Evolutionary conservation across 2,329 filamentous ascomycete species (phyloP), one percentile per base, ranked within the genome.

Genomic region (Zopfia rhizophila): DNA sequence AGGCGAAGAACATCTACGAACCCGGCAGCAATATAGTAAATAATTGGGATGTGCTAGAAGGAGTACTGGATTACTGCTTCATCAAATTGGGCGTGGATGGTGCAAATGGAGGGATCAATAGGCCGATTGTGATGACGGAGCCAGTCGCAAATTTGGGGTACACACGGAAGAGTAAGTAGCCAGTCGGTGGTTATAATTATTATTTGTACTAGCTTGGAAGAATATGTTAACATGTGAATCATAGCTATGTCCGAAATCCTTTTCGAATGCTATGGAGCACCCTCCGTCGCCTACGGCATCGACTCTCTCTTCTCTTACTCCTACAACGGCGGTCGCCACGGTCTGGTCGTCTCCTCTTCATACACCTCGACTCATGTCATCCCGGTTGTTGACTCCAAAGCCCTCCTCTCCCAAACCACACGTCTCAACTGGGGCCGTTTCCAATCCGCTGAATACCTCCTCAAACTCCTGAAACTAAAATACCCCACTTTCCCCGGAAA

Each of bases 1-100:
- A 97, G 69, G 87, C 96, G 48, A 88, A 93, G 68, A 89, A 90
- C 69, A 88, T 92, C 1, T 97, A 97, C 62, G 94, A 99, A 70
- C 83, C 88, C 2, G 92, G 92, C 17, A 93, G 88, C 31, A 93
- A 92, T 55, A 88, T 99, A 35, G 85, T 97, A 50, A 92, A 90
- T 71, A 97, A 97, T 69, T 99, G 95, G 91, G 94, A 99, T 72
- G 92, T 91, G 23, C 91, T 96, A 85, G 94, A 99, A 72, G 91
- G 93, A 47, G 81, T 97, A 4, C 75, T 99, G 33, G 94, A 99
- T 75, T 97, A 97, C 72, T 82, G 92, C 29, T 99, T 99, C 70
- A 80, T 97, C 58, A 97, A 97, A 75, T 77, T 99, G 42, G 94
- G 94, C 4, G 82, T 99, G 59, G 91, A 95, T 56, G 85, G 85